A percentile compares a stretch with the other conserved stretches of the same genome.
phyloP scores from a whole-genome alignment of 1,284 basidiomycete species.

The Farysia itapuensis region DNA sequence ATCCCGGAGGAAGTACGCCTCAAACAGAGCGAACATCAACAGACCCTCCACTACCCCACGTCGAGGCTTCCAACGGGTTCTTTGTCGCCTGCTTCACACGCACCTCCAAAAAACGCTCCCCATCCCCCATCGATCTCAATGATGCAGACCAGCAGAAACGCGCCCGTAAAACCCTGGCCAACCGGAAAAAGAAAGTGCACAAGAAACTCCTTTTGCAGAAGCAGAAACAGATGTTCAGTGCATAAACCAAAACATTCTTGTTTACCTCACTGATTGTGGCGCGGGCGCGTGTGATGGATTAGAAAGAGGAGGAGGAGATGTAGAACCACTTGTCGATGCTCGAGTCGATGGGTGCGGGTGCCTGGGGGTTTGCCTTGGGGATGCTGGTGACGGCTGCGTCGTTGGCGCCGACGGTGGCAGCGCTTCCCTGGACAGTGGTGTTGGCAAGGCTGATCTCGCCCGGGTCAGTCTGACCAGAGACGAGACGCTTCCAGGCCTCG shows the following conservation, averaged over 20 bases:
- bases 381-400: conserved; percentile 72
- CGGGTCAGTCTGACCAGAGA: conserved; percentile 69
- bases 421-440: conserved; percentile 72
- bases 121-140: background rate
- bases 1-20: conserved; percentile 27
- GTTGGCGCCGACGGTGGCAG: conserved; percentile 67
- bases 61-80: conserved; percentile 47
- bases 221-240: conserved; percentile 14
- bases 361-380: conserved; percentile 70
- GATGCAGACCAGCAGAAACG: too few species aligned
- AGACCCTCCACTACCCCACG: conserved; percentile 8
- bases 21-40: too few species aligned
- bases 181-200: conserved; percentile 27
- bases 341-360: conserved; percentile 58
- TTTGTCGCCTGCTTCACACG: conserved; percentile 50
- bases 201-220: conserved; percentile 4
- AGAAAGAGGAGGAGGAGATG: conserved; percentile 41
- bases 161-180: conserved; percentile 8
- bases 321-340: conserved; percentile 61
- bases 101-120: background rate
- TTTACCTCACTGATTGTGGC: background rate
- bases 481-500: conserved; percentile 95
- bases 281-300: background rate
- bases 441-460: conserved; percentile 62
- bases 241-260: background rate